These are phyloP conservation scores for Beta corolliflora DNA, from an alignment of 179 eudicot species.

Conservation along the genomic window DNA sequence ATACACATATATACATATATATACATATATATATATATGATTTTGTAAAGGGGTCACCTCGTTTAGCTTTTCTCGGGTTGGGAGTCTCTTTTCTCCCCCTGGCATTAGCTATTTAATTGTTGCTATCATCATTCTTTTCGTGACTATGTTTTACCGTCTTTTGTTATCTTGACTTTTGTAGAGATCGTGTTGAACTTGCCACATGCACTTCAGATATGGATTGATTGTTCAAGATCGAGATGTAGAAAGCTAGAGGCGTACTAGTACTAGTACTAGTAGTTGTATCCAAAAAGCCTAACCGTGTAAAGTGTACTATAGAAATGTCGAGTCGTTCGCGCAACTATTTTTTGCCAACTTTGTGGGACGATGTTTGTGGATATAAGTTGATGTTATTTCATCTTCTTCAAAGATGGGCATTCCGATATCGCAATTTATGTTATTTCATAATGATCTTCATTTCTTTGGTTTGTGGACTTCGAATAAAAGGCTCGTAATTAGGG, in stretches of 20 bases:
- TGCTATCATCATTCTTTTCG: background rate
- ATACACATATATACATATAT: no score
- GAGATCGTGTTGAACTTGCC: slow-evolving; percentile 91
- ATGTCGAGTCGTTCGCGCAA: background rate
- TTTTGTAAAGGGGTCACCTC: no score
- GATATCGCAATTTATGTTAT: no score
- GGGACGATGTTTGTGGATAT: no score
- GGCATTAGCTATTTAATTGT: background rate
- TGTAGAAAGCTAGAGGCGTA: background rate
- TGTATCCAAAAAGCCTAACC: background rate
- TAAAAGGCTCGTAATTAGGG: no score
- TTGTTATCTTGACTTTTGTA: slow-evolving; percentile 61
- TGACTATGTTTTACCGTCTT: slow-evolving; percentile 6
- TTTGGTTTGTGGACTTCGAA: no score
- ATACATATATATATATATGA: no score
- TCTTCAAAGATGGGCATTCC: no score
- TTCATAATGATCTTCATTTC: no score
- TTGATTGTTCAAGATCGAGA: background rate
- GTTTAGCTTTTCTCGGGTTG: no score
- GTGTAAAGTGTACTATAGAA: background rate
- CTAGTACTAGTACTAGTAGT: background rate
- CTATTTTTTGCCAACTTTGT: no score
- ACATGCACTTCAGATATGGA: slow-evolving; percentile 46
- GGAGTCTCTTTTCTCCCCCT: background rate
- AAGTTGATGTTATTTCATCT: no score